Evolutionary conservation across 2,329 filamentous ascomycete genomes (phyloP), one percentile per base, ranked within the genome.

Genomic region (Sarocladium brachiariae): DNA sequence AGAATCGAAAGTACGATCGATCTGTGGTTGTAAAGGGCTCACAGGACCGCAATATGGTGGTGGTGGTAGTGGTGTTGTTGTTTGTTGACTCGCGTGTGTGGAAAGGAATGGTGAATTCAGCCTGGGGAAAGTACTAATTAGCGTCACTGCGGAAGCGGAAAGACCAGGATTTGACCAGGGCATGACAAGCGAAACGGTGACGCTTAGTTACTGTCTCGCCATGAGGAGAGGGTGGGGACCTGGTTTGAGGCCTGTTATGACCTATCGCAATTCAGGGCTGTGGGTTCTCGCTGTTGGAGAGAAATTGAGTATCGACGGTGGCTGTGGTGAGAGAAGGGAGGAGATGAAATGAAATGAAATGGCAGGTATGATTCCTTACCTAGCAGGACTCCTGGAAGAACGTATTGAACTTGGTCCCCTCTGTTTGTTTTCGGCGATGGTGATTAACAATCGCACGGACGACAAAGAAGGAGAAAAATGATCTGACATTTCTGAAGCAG

Each of bases 121-220:
- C 21, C 21, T 16, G 21, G 23, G 39, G 39, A 19, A 43, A 43
- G 39, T 16, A 14, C 8, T 31, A 13, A 13, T 43, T 43, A 43
- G 39, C 39, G 39, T 43, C 39, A 7, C 39, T 25, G 43, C 43
- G 43, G 43, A 30, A 47, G 43, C 43, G 43, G 43, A 47, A 31
- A 16, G 27, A 25, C 43, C 27, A 47, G 43, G 27, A 18, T 25
- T 31, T 24, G 43, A 47, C 25, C 24, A 47, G 43, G 43, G 43
- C 9, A 7, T 4, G 27, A 47, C 24, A 33, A 47, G 25, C 43
- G 27, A 47, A 25, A 47, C 43, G 43, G 43, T 47, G 43, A 47
- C 43, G 43, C 43, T 47, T 21, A n/a, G n/a, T n/a, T n/a, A 33
- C 16, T 33, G 43, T 47, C 43, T 47, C 43, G 43, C 24, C 3